Evolutionary conservation across 2,329 filamentous ascomycete species (phyloP), one percentile per base, ranked within the genome.

Genomic region (Paradendryphiella salina): DNA sequence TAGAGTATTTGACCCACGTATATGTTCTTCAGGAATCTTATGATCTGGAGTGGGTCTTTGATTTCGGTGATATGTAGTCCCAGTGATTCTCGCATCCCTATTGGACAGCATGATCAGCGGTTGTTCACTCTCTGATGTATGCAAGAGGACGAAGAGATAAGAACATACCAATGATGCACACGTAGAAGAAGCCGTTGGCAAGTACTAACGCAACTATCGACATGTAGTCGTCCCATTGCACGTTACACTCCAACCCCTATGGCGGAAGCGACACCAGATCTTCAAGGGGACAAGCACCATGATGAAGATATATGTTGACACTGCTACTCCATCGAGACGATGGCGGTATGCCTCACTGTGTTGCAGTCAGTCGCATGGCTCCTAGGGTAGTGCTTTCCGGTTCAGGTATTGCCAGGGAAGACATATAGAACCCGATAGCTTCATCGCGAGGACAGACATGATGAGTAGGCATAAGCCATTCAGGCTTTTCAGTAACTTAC

Each of bases 241-340:
- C 47, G 23, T 64, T 66, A 10, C 28, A 26, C 61, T 60, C 61
- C 61, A 64, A 7, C 63, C 61, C 17, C 63, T 60, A 3, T 56
- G 26, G 13, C 50, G 43, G 45, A 56, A 60, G 11, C 61, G 46
- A 32, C 63, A 65, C 47, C 51, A 66, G 5, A 66, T 41, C 28
- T 64, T 66, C 17, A 65, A 38, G 11, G 63, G 63, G 6, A 66
- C 63, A 5, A 66, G 35, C 4, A 62, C 8, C 57, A 63, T 65
- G 20, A 62, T 47, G 13, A 66, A 34, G 14, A 52, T 40, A 23
- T 65, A 66, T 8, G 63, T 66, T 8, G 61, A 50, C 20, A 50
- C 52, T 13, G 57, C 53, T 4, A 58, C 56, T 38, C 63, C 63
- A 60, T 61, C 60, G 5, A 62, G 55, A 43, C 60, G 60, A 14